Evolutionary conservation across 208 protist species (phyloP), one percentile per base, ranked within the genome.

Genomic region (Wallacemonas sp.): DNA sequence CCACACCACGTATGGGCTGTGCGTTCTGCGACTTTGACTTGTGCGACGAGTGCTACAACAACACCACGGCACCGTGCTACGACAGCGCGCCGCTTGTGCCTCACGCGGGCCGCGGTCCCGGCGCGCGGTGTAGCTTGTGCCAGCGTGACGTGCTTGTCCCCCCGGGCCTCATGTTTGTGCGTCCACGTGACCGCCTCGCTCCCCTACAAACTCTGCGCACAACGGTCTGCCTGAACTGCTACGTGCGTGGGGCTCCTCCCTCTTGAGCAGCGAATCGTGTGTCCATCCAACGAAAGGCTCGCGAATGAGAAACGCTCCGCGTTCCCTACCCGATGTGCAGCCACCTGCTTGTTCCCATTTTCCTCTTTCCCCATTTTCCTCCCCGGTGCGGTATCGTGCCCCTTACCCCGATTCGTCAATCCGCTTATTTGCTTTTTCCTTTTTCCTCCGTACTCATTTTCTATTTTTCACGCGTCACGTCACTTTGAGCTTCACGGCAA

Each of bases 21-120:
- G 44, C 44, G 44, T 7, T 7, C 3, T 48, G 44, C 44, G 44
- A 48, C 44, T 48, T 48, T 48, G 44, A 48, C 44, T 5, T 48
- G 3, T 48, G 44, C 20, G 11, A 5, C 4, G 44, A 5, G 7
- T 48, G 44, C 44, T 48, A 23, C 7, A 3, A 14, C 11, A 14
- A 23, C 44, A 20, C 18, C 18, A 48, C 8, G 11, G 44, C 44
- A 48, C 44, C 44, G 20, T 48, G 44, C 20, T 48, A 48, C 20
- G 44, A 48, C 44, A 48, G 44, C 20, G 44, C 44, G 4, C 44
- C 44, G 5, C 20, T 48, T 14, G 44, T 48, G 4, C 44, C 44
- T 4, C 11, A 23, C 44, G 4, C 4, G 4, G 44, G 44, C 44
- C 4, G 8, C 4, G 36, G 8, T 4, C 12, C 36, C 12, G 4